Evolutionary conservation across 176 grass and related monocot genomes (phyloP).

Genomic region (Aegilops tauschii): DNA sequence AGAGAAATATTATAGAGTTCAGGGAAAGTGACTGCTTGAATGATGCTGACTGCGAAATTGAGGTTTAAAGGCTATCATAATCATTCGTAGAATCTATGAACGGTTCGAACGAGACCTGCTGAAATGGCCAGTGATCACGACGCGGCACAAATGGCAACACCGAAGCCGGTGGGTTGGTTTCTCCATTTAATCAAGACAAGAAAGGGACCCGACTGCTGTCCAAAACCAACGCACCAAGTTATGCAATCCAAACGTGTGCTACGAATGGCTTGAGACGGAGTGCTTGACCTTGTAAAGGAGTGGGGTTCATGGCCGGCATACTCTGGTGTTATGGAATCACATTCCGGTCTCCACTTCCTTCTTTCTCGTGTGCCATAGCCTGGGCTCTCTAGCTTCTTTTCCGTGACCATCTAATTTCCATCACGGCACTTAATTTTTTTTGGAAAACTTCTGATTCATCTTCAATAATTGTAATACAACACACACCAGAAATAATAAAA

Average conservation of each 20-base stretch:
- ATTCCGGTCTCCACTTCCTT: not conserved
- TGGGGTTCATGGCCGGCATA: constrained; percentile 6
- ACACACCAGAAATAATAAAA: too few relatives aligned
- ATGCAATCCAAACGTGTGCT: not conserved
- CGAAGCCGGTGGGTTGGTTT: constrained; percentile 21
- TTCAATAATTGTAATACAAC: too few relatives aligned
- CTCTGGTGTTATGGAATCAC: constrained; percentile 9
- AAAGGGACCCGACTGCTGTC: constrained; percentile 18
- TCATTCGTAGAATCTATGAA: not conserved
- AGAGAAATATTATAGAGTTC: too few relatives aligned
- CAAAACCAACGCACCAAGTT: constrained; percentile 20
- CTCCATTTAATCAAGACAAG: not conserved
- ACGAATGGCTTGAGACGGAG: not conserved
- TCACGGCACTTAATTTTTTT: too few relatives aligned
- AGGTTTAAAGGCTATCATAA: not conserved
- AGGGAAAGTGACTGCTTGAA: too few relatives aligned
- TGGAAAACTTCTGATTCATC: too few relatives aligned
- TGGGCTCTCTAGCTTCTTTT: not conserved
- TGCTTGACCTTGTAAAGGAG: constrained; percentile 22
- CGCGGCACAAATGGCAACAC: not conserved
- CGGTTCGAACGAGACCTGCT: not conserved
- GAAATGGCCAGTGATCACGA: not conserved
- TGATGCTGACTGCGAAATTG: not conserved
- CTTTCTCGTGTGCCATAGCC: not conserved
- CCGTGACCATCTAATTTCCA: not conserved